phyloP scores from a whole-genome alignment of 768 basidiomycete species.

The Boletus subparvulus region DNA sequence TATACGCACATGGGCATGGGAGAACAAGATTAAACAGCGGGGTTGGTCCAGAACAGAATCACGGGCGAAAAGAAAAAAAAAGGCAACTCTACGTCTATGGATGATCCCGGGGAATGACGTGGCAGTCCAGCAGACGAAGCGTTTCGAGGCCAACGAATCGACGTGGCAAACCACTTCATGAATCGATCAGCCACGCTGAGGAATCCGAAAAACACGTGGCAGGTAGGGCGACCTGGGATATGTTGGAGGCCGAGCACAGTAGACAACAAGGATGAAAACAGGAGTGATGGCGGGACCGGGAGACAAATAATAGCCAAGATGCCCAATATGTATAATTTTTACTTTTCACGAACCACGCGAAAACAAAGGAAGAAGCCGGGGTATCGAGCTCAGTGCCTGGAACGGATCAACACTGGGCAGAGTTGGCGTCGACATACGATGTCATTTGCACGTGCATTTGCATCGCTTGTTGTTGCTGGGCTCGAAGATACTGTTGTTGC shows the following conservation, averaged over 20 bases:
- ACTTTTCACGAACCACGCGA: constrained; percentile 25
- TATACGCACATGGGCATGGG: constrained; percentile 10
- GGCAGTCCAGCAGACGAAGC: constrained; percentile 8
- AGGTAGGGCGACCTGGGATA: constrained; percentile 30
- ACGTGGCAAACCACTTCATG: constrained; percentile 5
- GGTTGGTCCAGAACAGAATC: not conserved
- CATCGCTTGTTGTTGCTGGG: constrained; percentile 34
- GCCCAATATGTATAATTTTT: constrained; percentile 39
- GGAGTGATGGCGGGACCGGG: not conserved
- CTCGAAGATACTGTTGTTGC: constrained; percentile 38
- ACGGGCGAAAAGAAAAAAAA: not conserved
- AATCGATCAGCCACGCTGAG: constrained; percentile 9
- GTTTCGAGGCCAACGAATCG: constrained; percentile 1
- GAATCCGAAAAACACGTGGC: not conserved
- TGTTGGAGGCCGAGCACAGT: constrained; percentile 31
- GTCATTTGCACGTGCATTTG: constrained; percentile 30
- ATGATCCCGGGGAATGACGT: constrained; percentile 9
- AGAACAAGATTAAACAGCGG: constrained; percentile 25
- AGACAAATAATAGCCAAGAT: constrained; percentile 28
- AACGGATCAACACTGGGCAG: constrained; percentile 17
- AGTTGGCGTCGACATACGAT: constrained; percentile 20
- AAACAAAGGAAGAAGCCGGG: not conserved
- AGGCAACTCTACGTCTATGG: constrained; percentile 18
- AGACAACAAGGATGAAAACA: constrained; percentile 13
- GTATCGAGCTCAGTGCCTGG: constrained; percentile 13